These are phyloP conservation scores for Batkoa obscura DNA, from an alignment of 371 early-diverging fungal species.

Conservation along the genomic window DNA sequence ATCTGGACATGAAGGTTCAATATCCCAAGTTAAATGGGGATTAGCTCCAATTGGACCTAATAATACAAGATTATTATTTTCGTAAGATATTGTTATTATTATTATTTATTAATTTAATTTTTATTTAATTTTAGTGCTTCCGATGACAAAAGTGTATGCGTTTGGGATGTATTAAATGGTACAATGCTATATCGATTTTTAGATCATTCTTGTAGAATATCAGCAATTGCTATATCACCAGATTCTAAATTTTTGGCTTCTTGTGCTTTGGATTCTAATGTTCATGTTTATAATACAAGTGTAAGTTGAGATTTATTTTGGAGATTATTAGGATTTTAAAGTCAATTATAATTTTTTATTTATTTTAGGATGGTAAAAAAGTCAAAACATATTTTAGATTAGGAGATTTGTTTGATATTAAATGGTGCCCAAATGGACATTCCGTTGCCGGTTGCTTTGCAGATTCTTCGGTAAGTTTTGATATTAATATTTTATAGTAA, in stretches of 20 bases:
- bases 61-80: conserved; percentile 14
- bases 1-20: conserved; percentile 49
- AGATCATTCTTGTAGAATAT: conserved; percentile 62
- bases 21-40: conserved; percentile 60
- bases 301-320: too few relatives aligned
- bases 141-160: conserved; percentile 69
- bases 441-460: conserved; percentile 17
- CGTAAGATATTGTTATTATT: conserved; percentile 15
- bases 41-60: too few relatives aligned
- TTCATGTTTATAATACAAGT: conserved; percentile 65
- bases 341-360: background rate
- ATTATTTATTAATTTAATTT: conserved; percentile 5
- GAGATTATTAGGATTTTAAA: too few relatives aligned
- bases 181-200: conserved; percentile 51
- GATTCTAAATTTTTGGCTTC: conserved; percentile 64
- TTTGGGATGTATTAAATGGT: conserved; percentile 72
- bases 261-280: conserved; percentile 66
- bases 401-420: conserved; percentile 58
- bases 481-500: too few relatives aligned
- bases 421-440: conserved; percentile 41
- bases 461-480: conserved; percentile 14
- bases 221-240: conserved; percentile 71
- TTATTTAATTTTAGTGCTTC: conserved; percentile 50
- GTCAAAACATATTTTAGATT: conserved; percentile 42
- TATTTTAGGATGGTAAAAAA: conserved; percentile 27